A percentile compares a stretch with the other conserved stretches of the same genome.
phyloP scores from a whole-genome alignment of 2,329 filamentous ascomycete genomes.

The Claviceps sp. region DNA sequence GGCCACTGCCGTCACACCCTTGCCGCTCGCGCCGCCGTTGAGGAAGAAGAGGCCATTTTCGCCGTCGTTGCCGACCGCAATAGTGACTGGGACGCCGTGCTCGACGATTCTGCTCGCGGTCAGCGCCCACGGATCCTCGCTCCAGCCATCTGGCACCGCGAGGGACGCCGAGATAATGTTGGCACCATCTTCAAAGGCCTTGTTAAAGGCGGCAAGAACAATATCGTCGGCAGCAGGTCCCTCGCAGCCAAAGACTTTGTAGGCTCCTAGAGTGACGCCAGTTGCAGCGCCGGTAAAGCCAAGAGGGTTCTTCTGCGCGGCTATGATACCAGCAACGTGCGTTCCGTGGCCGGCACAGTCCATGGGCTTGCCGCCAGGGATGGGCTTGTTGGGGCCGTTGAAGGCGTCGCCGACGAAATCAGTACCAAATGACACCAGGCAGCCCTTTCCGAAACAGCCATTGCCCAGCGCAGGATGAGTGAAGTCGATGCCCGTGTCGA shows the following conservation, averaged over 20 bases:
- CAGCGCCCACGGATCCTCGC: conserved; percentile 18
- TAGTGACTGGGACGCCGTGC: conserved; percentile 25
- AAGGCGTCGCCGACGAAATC: conserved; percentile 28
- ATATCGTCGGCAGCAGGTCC: conserved; percentile 21
- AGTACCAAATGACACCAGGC: conserved; percentile 28
- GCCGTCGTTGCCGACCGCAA: conserved; percentile 32
- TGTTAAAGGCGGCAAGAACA: conserved; percentile 24
- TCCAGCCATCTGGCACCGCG: conserved; percentile 11
- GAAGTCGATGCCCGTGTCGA: conserved; percentile 48
- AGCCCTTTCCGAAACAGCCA: conserved; percentile 29
- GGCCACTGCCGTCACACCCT: conserved; percentile 28
- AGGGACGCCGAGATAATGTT: conserved; percentile 17
- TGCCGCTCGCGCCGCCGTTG: conserved; percentile 25
- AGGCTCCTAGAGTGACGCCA: conserved; percentile 24
- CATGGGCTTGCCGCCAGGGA: conserved; percentile 25
- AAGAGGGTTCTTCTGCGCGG: conserved; percentile 22
- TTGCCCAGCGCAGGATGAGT: conserved; percentile 44
- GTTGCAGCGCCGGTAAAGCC: conserved; percentile 27
- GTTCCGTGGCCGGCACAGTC: conserved; percentile 29
- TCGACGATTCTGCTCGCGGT: conserved; percentile 28
- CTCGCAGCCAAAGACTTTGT: conserved; percentile 23
- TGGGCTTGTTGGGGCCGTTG: conserved; percentile 15
- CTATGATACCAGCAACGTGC: conserved; percentile 31
- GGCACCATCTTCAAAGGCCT: conserved; percentile 25
- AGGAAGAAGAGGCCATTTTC: conserved; percentile 26